phyloP scores from a whole-genome alignment of 352 stramenopile genomes.

The Globisporangium parvum region DNA sequence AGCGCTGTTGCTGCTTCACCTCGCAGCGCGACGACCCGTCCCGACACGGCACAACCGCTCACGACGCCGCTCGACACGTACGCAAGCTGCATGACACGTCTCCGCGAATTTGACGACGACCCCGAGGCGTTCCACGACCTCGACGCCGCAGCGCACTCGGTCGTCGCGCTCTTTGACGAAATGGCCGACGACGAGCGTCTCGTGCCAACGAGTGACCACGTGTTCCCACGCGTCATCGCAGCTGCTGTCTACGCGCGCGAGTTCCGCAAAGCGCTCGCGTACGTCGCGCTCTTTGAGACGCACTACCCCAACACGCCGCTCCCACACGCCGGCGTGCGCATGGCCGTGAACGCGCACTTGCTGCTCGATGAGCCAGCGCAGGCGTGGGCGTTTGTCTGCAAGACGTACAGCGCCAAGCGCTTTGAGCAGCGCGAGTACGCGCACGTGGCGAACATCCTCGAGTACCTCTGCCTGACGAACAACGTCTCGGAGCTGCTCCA shows the following conservation, averaged over 20 bases:
- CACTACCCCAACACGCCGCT: conserved; percentile 18
- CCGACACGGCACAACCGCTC: conserved; percentile 12
- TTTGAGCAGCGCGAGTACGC: conserved; percentile 19
- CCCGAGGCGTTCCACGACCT: conserved; percentile 38
- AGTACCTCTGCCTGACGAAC: conserved; percentile 36
- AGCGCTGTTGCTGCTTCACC: neutral
- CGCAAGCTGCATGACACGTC: conserved; percentile 31
- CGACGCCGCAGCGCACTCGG: conserved; percentile 22
- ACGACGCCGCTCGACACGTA: conserved; percentile 37
- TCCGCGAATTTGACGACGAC: conserved; percentile 31
- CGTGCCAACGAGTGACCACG: conserved; percentile 16
- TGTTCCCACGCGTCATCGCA: conserved; percentile 50
- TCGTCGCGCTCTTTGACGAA: conserved; percentile 54
- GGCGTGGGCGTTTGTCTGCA: conserved; percentile 35
- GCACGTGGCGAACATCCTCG: conserved; percentile 37
- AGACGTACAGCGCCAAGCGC: conserved; percentile 14
- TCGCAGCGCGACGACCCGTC: conserved; percentile 8
- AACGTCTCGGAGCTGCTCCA: conserved; percentile 23
- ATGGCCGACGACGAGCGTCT: conserved; percentile 48
- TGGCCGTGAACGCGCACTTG: conserved; percentile 49
- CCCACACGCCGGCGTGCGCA: conserved; percentile 33
- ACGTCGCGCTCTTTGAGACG: conserved; percentile 30
- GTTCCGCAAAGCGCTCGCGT: conserved; percentile 33
- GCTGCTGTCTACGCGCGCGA: conserved; percentile 47
- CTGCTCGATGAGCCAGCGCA: conserved; percentile 34